These are phyloP conservation scores for Pseudogymnoascus sp. DNA, from an alignment of 2,329 filamentous ascomycete species.

Conservation along the genomic window DNA sequence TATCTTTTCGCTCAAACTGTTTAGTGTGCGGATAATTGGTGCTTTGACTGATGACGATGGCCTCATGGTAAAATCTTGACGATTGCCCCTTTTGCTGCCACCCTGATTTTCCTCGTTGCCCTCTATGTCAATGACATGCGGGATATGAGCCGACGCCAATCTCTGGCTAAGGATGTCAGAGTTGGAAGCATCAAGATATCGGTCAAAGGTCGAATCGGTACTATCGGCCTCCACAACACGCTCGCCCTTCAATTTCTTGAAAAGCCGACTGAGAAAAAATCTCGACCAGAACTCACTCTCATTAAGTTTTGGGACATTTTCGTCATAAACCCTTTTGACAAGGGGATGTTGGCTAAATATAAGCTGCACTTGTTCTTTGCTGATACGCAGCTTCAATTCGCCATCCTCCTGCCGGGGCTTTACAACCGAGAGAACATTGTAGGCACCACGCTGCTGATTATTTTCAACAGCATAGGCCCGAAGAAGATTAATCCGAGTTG, in stretches of 20 bases:
- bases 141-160: conserved; percentile 58
- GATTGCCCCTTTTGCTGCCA: conserved; percentile 70
- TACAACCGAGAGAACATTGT: conserved; percentile 87
- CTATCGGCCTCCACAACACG: conserved; percentile 70
- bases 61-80: conserved; percentile 83
- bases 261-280: conserved; percentile 85
- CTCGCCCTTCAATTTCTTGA: conserved; percentile 87
- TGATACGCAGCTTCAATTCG: conserved; percentile 72
- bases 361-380: conserved; percentile 82
- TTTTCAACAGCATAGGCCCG: conserved; percentile 85
- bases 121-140: conserved; percentile 83
- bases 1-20: conserved; percentile 86
- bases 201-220: conserved; percentile 72
- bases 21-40: conserved; percentile 81
- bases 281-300: conserved; percentile 85
- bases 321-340: conserved; percentile 83
- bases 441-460: conserved; percentile 76
- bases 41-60: conserved; percentile 66
- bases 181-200: conserved; percentile 70
- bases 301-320: conserved; percentile 74
- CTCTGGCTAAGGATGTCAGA: conserved; percentile 42
- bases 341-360: conserved; percentile 91
- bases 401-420: conserved; percentile 71
- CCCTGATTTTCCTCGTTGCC: conserved; percentile 94
- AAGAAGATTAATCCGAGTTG: conserved; percentile 73